These are phyloP conservation scores for Lactarius sp. DNA, from an alignment of 768 basidiomycete species.

Conservation along the genomic window DNA sequence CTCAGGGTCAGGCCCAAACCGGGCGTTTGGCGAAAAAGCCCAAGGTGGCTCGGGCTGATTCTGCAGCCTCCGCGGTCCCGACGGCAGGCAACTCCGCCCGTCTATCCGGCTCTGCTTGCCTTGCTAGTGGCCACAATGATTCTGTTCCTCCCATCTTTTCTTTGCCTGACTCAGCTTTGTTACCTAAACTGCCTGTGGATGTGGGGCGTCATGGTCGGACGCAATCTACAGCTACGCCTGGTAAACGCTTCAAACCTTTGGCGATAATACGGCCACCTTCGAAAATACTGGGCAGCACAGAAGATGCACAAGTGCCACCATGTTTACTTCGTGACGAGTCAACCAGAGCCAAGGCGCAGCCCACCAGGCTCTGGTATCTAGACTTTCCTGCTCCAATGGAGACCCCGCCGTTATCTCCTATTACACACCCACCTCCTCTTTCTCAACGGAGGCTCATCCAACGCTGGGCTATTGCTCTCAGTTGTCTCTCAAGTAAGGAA, in stretches of 20 bases:
- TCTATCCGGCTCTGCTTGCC: background rate
- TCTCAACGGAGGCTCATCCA: conserved; percentile 53
- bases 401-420: conserved; percentile 33
- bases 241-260: conserved; percentile 18
- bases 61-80: background rate
- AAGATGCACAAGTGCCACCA: background rate
- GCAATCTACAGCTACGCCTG: background rate
- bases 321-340: background rate
- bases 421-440: conserved; percentile 54
- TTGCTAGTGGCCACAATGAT: background rate
- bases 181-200: background rate
- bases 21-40: background rate
- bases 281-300: background rate
- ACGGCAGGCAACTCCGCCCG: background rate
- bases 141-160: background rate
- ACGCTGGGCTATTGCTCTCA: conserved; percentile 50
- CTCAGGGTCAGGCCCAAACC: background rate
- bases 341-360: background rate
- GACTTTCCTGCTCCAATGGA: conserved; percentile 34
- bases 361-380: conserved; percentile 28
- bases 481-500: conserved; percentile 42
- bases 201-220: background rate
- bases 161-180: background rate
- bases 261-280: background rate
- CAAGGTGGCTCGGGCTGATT: background rate